Base-by-base conservation (phyloP, 345 rosid species). In the Eucalyptus albens region DNA sequence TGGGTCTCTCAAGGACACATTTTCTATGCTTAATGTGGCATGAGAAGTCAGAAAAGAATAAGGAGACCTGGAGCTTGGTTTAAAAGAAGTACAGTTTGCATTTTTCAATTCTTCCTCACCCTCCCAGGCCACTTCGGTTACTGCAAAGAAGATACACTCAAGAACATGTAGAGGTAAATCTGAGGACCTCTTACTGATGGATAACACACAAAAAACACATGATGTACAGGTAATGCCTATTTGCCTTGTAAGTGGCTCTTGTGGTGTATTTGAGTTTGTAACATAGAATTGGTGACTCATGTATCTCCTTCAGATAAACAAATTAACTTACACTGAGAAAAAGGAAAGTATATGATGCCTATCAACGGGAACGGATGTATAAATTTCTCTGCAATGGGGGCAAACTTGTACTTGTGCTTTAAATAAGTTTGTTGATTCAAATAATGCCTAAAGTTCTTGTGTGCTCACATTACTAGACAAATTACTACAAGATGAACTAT, bases 91-190 rank as follows among this genome's bases (percentile, higher is more conserved):
- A 87, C 31, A 91, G 33, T 95, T 94, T 14, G 85, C 92, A 90
- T 92, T 93, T 91, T 92, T 93, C 89, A 94, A 94, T 86, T 92
- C 89, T 87, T 94, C 98, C 40, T 92, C 94, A 49, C 95, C 96
- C 90, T 97, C 99, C 98, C 98, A 97, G 14, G 93, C 96, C 42
- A 98, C 98, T 91, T 98, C 97, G 8, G 95, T 96, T 65, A 96
- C 99, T 97, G 94, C 88, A 92, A 40, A 27, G 29, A 26, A 81
- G 40, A 87, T 87, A 22, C 42, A 67, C 8, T 77, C 29, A 47
- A 29, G 72, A 45, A 87, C 51, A 62, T 37, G 37, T 67, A 49
- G 82, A 72, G 82, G 5, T 17, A 37, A 72, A 33, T 27, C 15
- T 10, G 45, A 72, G 44, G 82, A 37, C 44, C 82, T 19, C 82